Base-by-base conservation (phyloP, 257 asterid genomes). In the Galeopsis tetrahit region DNA sequence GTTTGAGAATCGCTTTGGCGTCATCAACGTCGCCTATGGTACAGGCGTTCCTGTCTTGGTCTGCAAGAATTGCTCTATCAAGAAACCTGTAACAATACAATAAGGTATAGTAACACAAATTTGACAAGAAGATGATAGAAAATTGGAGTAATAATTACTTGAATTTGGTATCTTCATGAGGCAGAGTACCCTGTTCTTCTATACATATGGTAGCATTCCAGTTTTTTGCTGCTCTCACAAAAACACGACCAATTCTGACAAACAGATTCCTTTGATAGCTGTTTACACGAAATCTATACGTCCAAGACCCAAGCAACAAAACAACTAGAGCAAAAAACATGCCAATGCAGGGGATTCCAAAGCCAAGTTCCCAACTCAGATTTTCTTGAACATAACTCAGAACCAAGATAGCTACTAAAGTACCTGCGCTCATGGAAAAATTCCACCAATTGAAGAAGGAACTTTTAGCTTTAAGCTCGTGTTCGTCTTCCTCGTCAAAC, bases 351-450 rank as follows among this genome's bases (percentile, higher is more conserved):
- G 91, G 88, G 68, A 88, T 82, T 35, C 89, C 95, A 36, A 85
- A 84, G 5, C 89, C 95, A 34, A 88, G 89, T 21, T 67, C 85
- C 94, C 95, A 88, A 62, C 89, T 81, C 17, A 82, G 65, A 59
- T 84, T 81, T 9, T 88, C 91, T 44, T 85, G 91, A 63, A 88
- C 74, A 63, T 53, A 53, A 9, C 4, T 53, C 34, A 53, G 11
- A 53, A 53, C 5, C 11, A 21, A 52, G 33, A 52, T 32, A 52
- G 59, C 59, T 52, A 52, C 10, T 6, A 52, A 7, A 7, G 7
- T 7, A 7, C 60, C 33, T 2, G 11, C 32, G 15, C 14, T 5
- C 56, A 49, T 49, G 4, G 33, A 64, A 10, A 80, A 79, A 35
- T 74, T 21, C 73, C 73, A 70, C 81, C 81, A 71, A 35, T 77